Conservation (phyloP, 176 grass and related monocot genomes). For the Carex littledalei region DNA sequence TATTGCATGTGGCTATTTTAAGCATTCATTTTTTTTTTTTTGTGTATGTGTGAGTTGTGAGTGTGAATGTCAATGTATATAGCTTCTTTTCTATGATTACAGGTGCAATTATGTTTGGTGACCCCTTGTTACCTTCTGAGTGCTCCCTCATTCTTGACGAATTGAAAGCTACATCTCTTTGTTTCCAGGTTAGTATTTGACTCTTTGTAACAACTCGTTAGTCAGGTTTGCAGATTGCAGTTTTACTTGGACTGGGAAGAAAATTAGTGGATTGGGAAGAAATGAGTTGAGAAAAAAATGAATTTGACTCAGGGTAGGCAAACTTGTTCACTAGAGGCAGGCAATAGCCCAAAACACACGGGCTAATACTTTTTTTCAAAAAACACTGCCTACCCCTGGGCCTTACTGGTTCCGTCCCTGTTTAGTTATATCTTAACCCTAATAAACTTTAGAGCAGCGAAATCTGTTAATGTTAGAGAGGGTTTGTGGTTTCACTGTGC, state of each 20-base stretch:
- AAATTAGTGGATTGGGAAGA: no score
- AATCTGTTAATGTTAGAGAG: not conserved
- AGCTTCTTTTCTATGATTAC: conserved; percentile 1
- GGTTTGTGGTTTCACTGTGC: not conserved
- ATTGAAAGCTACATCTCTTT: conserved; percentile 80
- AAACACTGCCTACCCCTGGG: no score
- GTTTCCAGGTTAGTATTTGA: conserved; percentile 64
- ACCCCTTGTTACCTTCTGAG: conserved; percentile 71
- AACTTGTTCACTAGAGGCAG: no score
- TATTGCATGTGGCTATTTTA: not conserved
- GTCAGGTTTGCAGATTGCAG: not conserved
- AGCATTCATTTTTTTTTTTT: not conserved
- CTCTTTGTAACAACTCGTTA: not conserved
- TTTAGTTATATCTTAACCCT: not conserved
- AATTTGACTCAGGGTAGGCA: no score
- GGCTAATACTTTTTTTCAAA: no score
- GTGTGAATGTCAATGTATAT: not conserved
- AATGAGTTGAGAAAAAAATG: no score
- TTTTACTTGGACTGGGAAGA: not conserved
- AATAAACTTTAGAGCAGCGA: not conserved
- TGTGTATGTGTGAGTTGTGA: not conserved
- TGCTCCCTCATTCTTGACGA: conserved; percentile 91
- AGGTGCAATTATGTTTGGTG: conserved; percentile 99
- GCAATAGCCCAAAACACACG: no score
- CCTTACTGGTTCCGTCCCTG: no score